These are phyloP conservation scores for Hypoxylon rubiginosum DNA, from an alignment of 2,329 filamentous ascomycete species.

Conservation along the genomic window DNA sequence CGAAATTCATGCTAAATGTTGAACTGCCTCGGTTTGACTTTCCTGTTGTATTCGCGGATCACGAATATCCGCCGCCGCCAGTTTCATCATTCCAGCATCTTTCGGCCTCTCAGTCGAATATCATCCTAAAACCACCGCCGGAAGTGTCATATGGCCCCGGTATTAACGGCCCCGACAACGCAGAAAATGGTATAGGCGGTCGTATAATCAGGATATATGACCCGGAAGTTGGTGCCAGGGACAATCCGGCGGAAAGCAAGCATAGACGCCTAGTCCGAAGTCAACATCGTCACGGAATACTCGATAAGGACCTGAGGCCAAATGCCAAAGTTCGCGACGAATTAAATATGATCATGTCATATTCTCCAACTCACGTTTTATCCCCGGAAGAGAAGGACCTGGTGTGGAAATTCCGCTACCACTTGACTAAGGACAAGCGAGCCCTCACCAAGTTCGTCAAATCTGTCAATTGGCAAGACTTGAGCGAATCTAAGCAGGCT, in stretches of 20 bases:
- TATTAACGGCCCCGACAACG: conserved; percentile 77
- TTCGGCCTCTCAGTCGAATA: conserved; percentile 73
- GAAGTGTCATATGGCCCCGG: conserved; percentile 92
- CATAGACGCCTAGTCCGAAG: conserved; percentile 92
- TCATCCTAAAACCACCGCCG: conserved; percentile 82
- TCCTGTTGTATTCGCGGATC: conserved; percentile 92
- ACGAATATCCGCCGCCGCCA: conserved; percentile 89
- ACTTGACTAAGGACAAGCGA: conserved; percentile 90
- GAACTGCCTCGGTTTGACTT: conserved; percentile 97
- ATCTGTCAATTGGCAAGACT: conserved; percentile 93
- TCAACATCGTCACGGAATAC: conserved; percentile 88
- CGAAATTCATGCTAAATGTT: conserved; percentile 85
- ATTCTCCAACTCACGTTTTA: conserved; percentile 90
- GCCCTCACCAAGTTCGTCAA: conserved; percentile 98
- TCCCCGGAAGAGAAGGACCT: conserved; percentile 94
- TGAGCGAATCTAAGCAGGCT: conserved; percentile 86
- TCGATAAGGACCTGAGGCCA: conserved; percentile 95
- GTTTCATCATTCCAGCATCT: conserved; percentile 80
- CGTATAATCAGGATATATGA: conserved; percentile 90
- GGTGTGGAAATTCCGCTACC: conserved; percentile 97
- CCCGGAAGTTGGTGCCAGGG: conserved; percentile 87
- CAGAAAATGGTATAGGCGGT: conserved; percentile 62
- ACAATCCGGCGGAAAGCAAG: conserved; percentile 96
- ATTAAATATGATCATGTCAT: conserved; percentile 89
- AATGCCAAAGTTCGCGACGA: conserved; percentile 97